Evolutionary conservation across 805 yeast genomes (phyloP), one percentile per base, ranked within the genome.

Genomic region (Pichia insulana): DNA sequence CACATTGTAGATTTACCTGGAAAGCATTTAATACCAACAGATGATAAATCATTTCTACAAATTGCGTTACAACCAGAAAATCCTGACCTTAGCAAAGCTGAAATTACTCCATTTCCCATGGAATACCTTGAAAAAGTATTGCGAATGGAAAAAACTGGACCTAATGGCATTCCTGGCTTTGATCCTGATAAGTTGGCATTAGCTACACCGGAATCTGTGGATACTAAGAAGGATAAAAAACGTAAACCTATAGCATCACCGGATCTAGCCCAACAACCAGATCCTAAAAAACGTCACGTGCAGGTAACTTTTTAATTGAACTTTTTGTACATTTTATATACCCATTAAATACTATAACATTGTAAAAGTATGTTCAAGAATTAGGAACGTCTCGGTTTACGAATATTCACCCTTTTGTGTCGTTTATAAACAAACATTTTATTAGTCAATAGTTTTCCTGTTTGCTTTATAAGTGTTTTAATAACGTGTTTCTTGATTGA

Each of bases 1-100:
- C 97, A 90, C 58, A 83, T 92, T 12, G 70, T 74, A 31, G 97
- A 89, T 51, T 66, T 92, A 25, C 84, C 96, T 0, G 97, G 89
- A 2, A 81, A 80, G 55, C 85, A 79, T 50, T 69, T 68, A 30
- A 77, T 83, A 33, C 83, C 85, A n/a, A 70, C 62, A 5, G 43
- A 42, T 11, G 69, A 63, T 9, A 50, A 67, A 31, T 58, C 62
- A 2, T 53, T 69, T 11, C 63, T 72, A 1, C 64, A 63, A 7
- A 48, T 67, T 3, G 70, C 63, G 2, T 62, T 63, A 37, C 58
- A 56, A 36, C 64, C 59, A 2, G 76, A 50, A 50, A 68, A 60
- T 60, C 69, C 56, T 49, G 65, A 46, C 54, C 67, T 45, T 67
- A 25, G 38, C 16, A 45, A 45, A 3, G 71, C 42, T 42, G 60